phyloP scores from a whole-genome alignment of 1,139 yeast species.

The Suhomyces choctaworum region DNA sequence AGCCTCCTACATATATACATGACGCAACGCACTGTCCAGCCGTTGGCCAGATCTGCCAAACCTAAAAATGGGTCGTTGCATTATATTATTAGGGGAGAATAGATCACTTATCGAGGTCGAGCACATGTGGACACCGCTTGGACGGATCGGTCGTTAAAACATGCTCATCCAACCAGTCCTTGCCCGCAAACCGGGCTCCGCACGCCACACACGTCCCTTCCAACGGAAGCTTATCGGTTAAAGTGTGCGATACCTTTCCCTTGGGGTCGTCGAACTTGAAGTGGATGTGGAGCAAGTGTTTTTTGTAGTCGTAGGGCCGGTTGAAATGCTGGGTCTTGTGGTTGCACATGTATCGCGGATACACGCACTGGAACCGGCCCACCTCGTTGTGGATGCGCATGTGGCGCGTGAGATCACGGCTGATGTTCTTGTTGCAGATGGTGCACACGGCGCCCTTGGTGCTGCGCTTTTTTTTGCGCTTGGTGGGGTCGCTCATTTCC shows the following conservation, averaged over 20 bases:
- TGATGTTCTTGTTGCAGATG: conserved; percentile 44
- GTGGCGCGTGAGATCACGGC: conserved; percentile 47
- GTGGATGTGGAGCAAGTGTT: conserved; percentile 47
- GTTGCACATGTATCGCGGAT: conserved; percentile 42
- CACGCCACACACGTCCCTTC: conserved; percentile 44
- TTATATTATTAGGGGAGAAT: too few relatives aligned
- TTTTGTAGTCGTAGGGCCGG: conserved; percentile 51
- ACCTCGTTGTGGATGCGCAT: conserved; percentile 48
- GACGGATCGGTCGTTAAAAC: conserved; percentile 31
- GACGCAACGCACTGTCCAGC: too few relatives aligned
- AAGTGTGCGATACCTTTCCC: conserved; percentile 43
- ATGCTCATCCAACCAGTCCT: conserved; percentile 45
- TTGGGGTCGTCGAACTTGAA: conserved; percentile 47
- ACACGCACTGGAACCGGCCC: conserved; percentile 50
- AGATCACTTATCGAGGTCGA: background rate
- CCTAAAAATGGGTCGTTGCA: too few relatives aligned
- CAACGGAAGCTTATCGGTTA: conserved; percentile 46
- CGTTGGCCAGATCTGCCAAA: too few relatives aligned
- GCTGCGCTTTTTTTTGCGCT: conserved; percentile 29
- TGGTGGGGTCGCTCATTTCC: conserved; percentile 10
- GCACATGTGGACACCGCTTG: conserved; percentile 11
- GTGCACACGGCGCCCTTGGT: conserved; percentile 44
- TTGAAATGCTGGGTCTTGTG: conserved; percentile 49
- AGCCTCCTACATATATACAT: too few relatives aligned
- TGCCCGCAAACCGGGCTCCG: conserved; percentile 34